Conservation (phyloP, 768 basidiomycete species). For the Favolaschia claudopus region DNA sequence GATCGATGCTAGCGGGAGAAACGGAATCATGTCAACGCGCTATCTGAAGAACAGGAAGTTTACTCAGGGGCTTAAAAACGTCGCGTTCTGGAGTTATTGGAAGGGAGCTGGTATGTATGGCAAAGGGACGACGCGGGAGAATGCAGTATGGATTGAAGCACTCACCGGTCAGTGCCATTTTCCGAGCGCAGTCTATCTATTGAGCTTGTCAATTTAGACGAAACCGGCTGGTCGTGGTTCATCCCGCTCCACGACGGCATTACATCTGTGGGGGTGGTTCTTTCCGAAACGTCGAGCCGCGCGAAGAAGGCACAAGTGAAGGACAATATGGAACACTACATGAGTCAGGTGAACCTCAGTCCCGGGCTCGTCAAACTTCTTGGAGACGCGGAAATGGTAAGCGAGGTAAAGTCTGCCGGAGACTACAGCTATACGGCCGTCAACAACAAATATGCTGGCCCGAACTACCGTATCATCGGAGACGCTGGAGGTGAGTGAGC, state of each 20-base stretch:
- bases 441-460: constrained; percentile 39
- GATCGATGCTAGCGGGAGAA: constrained; percentile 68
- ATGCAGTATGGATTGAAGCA: constrained; percentile 63
- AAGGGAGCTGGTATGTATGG: constrained; percentile 53
- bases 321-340: constrained; percentile 36
- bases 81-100: constrained; percentile 79
- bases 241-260: constrained; percentile 62
- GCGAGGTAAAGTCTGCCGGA: constrained; percentile 36
- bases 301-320: constrained; percentile 35
- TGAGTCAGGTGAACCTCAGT: constrained; percentile 36
- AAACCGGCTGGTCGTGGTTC: constrained; percentile 63
- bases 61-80: constrained; percentile 61
- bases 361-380: constrained; percentile 35
- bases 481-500: constrained; percentile 42
- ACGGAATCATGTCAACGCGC: constrained; percentile 64
- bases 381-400: constrained; percentile 30
- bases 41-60: constrained; percentile 65
- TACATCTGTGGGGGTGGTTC: constrained; percentile 57
- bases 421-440: constrained; percentile 46
- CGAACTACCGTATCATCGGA: constrained; percentile 40
- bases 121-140: constrained; percentile 47
- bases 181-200: too few relatives aligned
- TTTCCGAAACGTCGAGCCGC: constrained; percentile 47
- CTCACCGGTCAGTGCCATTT: constrained; percentile 58
- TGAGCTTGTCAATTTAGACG: constrained; percentile 45